phyloP scores from a whole-genome alignment of 768 basidiomycete species.

The Auriscalpium orientale region DNA sequence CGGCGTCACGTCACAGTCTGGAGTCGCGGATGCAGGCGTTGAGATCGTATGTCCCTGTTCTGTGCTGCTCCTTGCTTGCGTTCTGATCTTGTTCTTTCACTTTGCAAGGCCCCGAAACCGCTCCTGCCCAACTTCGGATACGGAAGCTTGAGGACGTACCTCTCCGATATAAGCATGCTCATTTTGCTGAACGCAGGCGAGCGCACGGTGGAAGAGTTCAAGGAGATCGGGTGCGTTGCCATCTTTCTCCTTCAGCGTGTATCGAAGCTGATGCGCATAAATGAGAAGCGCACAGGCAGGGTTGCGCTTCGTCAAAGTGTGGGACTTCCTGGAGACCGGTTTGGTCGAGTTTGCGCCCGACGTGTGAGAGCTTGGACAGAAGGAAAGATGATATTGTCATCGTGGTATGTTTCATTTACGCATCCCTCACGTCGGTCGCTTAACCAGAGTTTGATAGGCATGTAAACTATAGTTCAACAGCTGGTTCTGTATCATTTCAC shows the following conservation, averaged over 20 bases:
- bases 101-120: constrained; percentile 26
- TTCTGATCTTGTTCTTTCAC: background rate
- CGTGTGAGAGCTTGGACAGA: no score
- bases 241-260: background rate
- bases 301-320: background rate
- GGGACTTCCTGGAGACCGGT: background rate
- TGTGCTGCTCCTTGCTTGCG: background rate
- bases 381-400: no score
- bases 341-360: no score
- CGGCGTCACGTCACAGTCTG: background rate
- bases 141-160: constrained; percentile 22
- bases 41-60: background rate
- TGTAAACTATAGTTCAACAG: no score
- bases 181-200: constrained; percentile 26
- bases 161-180: constrained; percentile 25
- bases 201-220: constrained; percentile 22
- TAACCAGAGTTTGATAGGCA: no score
- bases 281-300: background rate
- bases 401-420: no score
- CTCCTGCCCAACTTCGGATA: constrained; percentile 27
- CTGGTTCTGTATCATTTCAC: no score
- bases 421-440: no score
- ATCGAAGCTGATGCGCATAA: background rate
- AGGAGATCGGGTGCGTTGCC: constrained; percentile 22
- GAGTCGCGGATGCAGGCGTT: background rate